These are phyloP conservation scores for Calonectria multiphialidica DNA, from an alignment of 2,329 filamentous ascomycete species.

Conservation along the genomic window DNA sequence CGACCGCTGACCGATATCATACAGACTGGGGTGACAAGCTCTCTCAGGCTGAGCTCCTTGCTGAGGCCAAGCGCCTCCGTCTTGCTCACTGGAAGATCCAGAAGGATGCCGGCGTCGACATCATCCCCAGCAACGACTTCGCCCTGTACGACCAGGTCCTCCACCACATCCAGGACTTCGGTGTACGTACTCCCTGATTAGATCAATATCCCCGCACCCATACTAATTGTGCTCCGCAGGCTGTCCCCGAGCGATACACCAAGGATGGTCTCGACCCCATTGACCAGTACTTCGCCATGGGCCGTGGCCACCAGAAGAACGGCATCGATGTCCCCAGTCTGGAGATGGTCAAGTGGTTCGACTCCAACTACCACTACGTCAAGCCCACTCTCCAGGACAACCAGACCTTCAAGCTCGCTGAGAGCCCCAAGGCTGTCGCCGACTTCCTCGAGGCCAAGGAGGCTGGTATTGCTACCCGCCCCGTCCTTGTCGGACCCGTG, in stretches of 20 bases:
- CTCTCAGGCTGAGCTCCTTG: slow-evolving; percentile 88
- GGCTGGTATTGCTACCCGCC: slow-evolving; percentile 91
- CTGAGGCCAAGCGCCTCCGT: slow-evolving; percentile 96
- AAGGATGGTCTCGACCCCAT: slow-evolving; percentile 87
- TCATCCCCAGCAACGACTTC: slow-evolving; percentile 99
- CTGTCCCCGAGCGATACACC: slow-evolving; percentile 92
- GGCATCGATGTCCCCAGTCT: slow-evolving; percentile 92
- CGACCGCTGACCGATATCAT: slow-evolving; percentile 40
- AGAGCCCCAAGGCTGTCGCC: slow-evolving; percentile 90
- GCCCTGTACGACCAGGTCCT: slow-evolving; percentile 98
- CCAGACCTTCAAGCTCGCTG: slow-evolving; percentile 92
- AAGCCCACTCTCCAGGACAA: slow-evolving; percentile 98
- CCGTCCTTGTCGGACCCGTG: slow-evolving; percentile 94
- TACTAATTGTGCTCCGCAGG: slow-evolving; percentile 62
- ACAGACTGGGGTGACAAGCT: slow-evolving; percentile 91
- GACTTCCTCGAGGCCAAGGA: slow-evolving; percentile 99
- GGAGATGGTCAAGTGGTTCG: slow-evolving; percentile 99
- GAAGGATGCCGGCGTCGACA: slow-evolving; percentile 96
- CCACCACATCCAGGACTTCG: slow-evolving; percentile 98
- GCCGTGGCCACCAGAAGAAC: slow-evolving; percentile 96
- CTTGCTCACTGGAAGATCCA: slow-evolving; percentile 99
- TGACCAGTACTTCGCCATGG: slow-evolving; percentile 99
- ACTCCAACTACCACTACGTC: slow-evolving; percentile 99
- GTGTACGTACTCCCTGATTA: slow-evolving; percentile 71
- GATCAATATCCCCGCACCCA: neutral